Conservation (phyloP, 2,329 filamentous ascomycete species). For the Myotisia sp. region DNA sequence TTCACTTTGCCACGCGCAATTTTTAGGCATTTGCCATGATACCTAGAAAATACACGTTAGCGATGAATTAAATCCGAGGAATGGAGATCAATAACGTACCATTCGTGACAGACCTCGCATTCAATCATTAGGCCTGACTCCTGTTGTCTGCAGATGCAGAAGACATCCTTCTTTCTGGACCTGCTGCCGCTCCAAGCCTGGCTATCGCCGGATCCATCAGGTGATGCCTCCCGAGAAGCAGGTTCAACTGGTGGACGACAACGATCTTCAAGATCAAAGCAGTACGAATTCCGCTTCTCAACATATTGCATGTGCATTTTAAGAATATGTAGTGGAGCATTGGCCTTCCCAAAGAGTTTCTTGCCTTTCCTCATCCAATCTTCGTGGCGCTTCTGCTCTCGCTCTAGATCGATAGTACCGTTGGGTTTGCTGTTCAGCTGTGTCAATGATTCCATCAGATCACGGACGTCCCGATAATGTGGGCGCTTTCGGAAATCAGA, state of each 20-base stretch:
- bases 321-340: slow-evolving; percentile 88
- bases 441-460: slow-evolving; percentile 73
- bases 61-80: slow-evolving; percentile 4
- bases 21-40: slow-evolving; percentile 95
- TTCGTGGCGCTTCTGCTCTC: slow-evolving; percentile 85
- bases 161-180: slow-evolving; percentile 61
- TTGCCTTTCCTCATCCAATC: slow-evolving; percentile 99
- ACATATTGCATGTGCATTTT: slow-evolving; percentile 92
- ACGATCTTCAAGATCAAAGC: slow-evolving; percentile 81
- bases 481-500: slow-evolving; percentile 65
- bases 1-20: slow-evolving; percentile 96
- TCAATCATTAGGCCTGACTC: slow-evolving; percentile 99
- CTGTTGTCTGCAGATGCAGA: slow-evolving; percentile 85
- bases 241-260: slow-evolving; percentile 85
- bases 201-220: slow-evolving; percentile 40
- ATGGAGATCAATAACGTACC: slow-evolving; percentile 43
- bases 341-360: slow-evolving; percentile 94
- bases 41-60: slow-evolving; percentile 40
- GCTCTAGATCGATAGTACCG: slow-evolving; percentile 83
- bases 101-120: slow-evolving; percentile 94
- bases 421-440: slow-evolving; percentile 85
- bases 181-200: slow-evolving; percentile 32
- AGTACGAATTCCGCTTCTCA: slow-evolving; percentile 72
- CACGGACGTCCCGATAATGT: slow-evolving; percentile 76
- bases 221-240: slow-evolving; percentile 65